These are phyloP conservation scores for Knoxia roxburghii DNA, from an alignment of 257 asterid genomes.

Conservation along the genomic window DNA sequence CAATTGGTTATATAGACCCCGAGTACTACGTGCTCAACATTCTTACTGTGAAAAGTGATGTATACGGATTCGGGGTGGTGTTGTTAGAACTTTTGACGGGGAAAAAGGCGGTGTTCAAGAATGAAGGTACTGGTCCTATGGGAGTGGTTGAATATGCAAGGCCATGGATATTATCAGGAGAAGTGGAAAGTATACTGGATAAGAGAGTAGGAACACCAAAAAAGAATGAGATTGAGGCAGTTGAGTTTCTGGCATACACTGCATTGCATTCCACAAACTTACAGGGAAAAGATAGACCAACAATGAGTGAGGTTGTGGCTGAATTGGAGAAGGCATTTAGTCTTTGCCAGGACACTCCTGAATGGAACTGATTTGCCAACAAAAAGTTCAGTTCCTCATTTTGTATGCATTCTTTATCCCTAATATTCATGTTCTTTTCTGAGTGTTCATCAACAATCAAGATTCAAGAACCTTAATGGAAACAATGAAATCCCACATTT, in stretches of 20 bases:
- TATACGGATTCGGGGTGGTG: constrained; percentile 16
- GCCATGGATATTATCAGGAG: neutral
- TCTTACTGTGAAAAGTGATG: constrained; percentile 17
- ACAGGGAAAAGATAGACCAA: constrained; percentile 18
- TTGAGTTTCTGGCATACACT: constrained; percentile 11
- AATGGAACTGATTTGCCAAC: no score
- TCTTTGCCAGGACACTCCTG: constrained; percentile 6
- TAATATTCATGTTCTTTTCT: no score
- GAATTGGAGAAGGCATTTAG: constrained; percentile 12
- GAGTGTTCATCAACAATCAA: neutral
- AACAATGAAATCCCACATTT: neutral
- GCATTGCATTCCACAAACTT: constrained; percentile 10
- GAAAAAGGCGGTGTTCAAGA: constrained; percentile 15
- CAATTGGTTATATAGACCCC: constrained; percentile 13
- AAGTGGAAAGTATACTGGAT: constrained; percentile 1
- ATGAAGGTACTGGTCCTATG: constrained; percentile 9
- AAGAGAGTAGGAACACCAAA: constrained; percentile 10
- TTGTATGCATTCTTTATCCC: no score
- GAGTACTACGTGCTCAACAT: constrained; percentile 9
- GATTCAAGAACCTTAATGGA: neutral
- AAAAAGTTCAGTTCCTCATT: no score
- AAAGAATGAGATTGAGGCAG: constrained; percentile 6
- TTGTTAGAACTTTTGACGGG: constrained; percentile 17
- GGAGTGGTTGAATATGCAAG: constrained; percentile 16
- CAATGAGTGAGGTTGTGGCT: constrained; percentile 11